Evolutionary conservation across 176 grass and related monocot genomes (phyloP).

Genomic region (Chloris gayana): DNA sequence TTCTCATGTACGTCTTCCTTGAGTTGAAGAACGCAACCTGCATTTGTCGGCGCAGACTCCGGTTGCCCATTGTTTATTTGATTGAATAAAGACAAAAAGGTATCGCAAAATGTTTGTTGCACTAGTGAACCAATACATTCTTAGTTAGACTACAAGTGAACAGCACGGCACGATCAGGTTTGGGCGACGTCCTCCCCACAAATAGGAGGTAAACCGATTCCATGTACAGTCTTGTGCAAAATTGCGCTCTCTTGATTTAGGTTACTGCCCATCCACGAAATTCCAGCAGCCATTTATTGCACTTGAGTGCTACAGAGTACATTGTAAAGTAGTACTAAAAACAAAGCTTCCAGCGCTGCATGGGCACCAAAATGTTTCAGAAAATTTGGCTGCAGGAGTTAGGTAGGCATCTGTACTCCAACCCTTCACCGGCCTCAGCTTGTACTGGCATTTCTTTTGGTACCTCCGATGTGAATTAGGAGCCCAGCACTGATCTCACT

Average conservation of each 20-base stretch:
- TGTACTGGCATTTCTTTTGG: constrained; percentile 27
- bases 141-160: constrained; percentile 16
- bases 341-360: neutral
- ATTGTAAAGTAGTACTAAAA: neutral
- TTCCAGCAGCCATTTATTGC: constrained; percentile 7
- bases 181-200: neutral
- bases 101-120: neutral
- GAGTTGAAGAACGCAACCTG: constrained; percentile 2
- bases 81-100: neutral
- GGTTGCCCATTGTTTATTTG: neutral
- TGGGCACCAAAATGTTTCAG: neutral
- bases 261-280: neutral
- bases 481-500: constrained; percentile 60
- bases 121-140: neutral
- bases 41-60: constrained; percentile 3
- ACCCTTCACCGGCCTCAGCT: constrained; percentile 49
- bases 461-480: constrained; percentile 55
- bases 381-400: neutral
- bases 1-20: neutral
- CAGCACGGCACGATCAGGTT: neutral
- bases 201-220: neutral
- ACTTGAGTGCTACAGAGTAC: neutral
- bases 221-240: neutral
- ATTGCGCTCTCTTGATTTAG: neutral
- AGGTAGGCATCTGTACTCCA: constrained; percentile 57